Percentiles rank a stretch among this genome's conserved stretches.
These are phyloP conservation scores for Cladobotryum mycophilum DNA, from an alignment of 2,329 filamentous ascomycete genomes.

Conservation along the genomic window DNA sequence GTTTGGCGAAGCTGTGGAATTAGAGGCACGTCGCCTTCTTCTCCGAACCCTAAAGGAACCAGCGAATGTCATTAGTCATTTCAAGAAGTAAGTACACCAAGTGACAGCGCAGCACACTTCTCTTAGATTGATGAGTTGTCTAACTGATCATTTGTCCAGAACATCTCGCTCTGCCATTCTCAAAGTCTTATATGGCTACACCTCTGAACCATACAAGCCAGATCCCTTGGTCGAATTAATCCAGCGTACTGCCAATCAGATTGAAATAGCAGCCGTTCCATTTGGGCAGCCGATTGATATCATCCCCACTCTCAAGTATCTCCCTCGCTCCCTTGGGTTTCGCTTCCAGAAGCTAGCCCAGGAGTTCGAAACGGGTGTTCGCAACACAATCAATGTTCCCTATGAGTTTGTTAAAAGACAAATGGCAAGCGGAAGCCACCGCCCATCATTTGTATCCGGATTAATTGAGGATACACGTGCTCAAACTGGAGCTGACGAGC, in stretches of 20 bases:
- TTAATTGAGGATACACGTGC: neutral
- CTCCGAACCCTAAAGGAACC: slow-evolving; percentile 4
- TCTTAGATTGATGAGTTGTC: neutral
- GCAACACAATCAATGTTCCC: slow-evolving; percentile 10
- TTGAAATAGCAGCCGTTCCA: too few species aligned
- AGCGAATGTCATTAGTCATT: neutral
- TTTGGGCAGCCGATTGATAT: too few species aligned
- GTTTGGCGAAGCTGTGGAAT: slow-evolving; percentile 6
- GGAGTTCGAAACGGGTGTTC: too few species aligned
- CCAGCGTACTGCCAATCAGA: too few species aligned
- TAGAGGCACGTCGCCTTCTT: slow-evolving; percentile 9
- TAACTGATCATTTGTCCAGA: neutral
- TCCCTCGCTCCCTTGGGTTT: too few species aligned
- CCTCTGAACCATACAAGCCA: neutral
- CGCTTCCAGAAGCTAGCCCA: too few species aligned
- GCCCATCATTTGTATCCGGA: slow-evolving; percentile 22
- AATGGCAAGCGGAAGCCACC: slow-evolving; percentile 16
- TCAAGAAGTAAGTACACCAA: slow-evolving; percentile 9
- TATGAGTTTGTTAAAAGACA: slow-evolving; percentile 25
- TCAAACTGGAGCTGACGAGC: slow-evolving; percentile 14
- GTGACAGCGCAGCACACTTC: neutral
- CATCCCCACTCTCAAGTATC: too few species aligned
- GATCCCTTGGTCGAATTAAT: slow-evolving; percentile 1
- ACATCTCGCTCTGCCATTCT: neutral
- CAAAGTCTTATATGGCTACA: slow-evolving; percentile 1